Conservation (phyloP, 1,284 basidiomycete species). For the Fistulina hepatica region DNA sequence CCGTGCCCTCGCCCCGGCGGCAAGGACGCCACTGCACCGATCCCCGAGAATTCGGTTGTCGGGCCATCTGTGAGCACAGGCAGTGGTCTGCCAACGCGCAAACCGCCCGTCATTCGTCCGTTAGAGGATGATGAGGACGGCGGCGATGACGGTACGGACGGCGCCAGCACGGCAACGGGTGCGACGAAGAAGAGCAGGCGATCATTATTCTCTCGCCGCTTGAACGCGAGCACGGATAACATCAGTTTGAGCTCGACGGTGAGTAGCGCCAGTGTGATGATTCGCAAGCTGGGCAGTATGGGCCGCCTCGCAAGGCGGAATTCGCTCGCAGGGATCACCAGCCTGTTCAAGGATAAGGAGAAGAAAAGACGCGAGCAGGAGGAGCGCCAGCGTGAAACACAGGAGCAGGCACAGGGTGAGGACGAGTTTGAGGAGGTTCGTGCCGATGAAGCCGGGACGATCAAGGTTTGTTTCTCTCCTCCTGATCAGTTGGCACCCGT, state of each 20-base stretch:
- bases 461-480: no score
- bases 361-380: constrained; percentile 42
- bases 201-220: constrained; percentile 78
- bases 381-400: constrained; percentile 52
- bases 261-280: constrained; percentile 93
- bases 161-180: constrained; percentile 38
- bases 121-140: constrained; percentile 32
- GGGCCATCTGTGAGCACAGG: no score
- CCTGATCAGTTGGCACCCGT: no score
- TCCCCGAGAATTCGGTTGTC: no score
- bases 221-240: constrained; percentile 94
- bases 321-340: constrained; percentile 87
- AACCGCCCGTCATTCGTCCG: no score
- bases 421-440: constrained; percentile 29
- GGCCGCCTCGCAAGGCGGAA: constrained; percentile 88
- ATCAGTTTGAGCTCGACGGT: constrained; percentile 97
- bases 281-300: constrained; percentile 90
- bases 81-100: no score
- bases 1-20: constrained; percentile 65
- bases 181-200: constrained; percentile 60
- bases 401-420: constrained; percentile 41
- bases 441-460: no score
- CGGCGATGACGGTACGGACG: constrained; percentile 11
- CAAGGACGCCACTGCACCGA: no score
- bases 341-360: constrained; percentile 86